A percentile compares a stretch with the other conserved stretches of the same genome.
phyloP scores from a whole-genome alignment of 139 green algal genomes.

The Chlamydomonas sp. region DNA sequence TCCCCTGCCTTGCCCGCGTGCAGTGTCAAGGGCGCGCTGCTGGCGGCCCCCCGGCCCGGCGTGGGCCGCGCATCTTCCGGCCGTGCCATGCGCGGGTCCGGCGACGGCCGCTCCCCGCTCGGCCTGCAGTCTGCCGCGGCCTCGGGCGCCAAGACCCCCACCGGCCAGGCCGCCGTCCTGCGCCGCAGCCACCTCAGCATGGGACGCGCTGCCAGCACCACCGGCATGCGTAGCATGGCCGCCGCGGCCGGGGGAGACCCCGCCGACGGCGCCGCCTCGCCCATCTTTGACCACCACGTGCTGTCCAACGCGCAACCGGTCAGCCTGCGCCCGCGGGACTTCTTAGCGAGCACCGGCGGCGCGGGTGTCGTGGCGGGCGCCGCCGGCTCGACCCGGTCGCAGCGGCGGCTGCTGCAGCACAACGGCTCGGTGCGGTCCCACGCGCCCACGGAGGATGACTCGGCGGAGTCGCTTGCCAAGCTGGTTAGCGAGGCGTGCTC shows the following conservation, averaged over 20 bases:
- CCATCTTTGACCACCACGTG: no score
- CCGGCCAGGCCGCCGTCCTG: background rate
- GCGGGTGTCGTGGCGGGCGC: background rate
- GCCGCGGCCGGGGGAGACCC: background rate
- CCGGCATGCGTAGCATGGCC: background rate
- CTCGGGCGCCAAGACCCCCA: background rate
- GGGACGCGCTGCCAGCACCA: background rate
- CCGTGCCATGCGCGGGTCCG: no score
- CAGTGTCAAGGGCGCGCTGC: no score
- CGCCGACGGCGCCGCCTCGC: no score
- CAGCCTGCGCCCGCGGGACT: no score
- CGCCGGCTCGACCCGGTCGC: background rate
- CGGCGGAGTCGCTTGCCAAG: conserved; percentile 5
- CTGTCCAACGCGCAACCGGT: no score
- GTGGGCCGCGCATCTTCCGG: no score
- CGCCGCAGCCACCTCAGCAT: background rate
- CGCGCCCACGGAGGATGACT: conserved; percentile 21
- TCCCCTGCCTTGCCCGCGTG: no score
- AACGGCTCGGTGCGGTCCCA: conserved; percentile 8
- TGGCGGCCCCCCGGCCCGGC: no score
- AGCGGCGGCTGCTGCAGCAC: conserved; percentile 17
- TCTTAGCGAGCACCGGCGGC: no score
- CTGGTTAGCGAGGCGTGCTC: background rate
- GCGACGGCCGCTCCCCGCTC: no score
- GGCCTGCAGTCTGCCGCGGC: background rate